phyloP scores from a whole-genome alignment of 2,329 filamentous ascomycete genomes.

The Neophaeococcomyces aloes region DNA sequence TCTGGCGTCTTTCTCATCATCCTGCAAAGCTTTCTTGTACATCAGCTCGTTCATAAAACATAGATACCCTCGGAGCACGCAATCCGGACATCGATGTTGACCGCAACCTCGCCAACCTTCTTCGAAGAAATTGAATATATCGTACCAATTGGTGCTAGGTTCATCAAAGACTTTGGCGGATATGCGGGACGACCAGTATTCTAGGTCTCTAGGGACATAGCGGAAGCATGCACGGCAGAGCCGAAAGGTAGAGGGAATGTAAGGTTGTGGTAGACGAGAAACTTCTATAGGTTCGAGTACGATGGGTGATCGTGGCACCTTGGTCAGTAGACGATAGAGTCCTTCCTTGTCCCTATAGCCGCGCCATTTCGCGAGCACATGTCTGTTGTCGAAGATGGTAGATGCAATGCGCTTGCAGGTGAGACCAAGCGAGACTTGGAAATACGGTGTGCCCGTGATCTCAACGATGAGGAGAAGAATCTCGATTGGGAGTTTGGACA shows the following conservation, averaged over 20 bases:
- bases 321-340: conserved; percentile 14
- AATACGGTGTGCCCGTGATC: conserved; percentile 13
- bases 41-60: conserved; percentile 7
- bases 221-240: conserved; percentile 15
- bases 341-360: conserved; percentile 17
- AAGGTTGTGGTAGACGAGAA: not conserved
- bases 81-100: conserved; percentile 12
- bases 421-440: conserved; percentile 15
- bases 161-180: conserved; percentile 7
- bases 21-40: no score
- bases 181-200: conserved; percentile 11
- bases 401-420: conserved; percentile 16
- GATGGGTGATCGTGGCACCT: not conserved
- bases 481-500: conserved; percentile 13
- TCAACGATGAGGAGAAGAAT: conserved; percentile 13
- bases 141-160: conserved; percentile 10
- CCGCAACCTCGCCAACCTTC: not conserved
- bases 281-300: not conserved
- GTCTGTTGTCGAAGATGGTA: not conserved
- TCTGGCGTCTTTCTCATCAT: no score
- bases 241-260: conserved; percentile 8
- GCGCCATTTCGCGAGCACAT: conserved; percentile 13
- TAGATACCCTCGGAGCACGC: conserved; percentile 5
- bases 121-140: conserved; percentile 12
- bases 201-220: conserved; percentile 2